Evolutionary conservation across 2,329 filamentous ascomycete genomes (phyloP), one percentile per base, ranked within the genome.

Genomic region (Trichoderma sp.): DNA sequence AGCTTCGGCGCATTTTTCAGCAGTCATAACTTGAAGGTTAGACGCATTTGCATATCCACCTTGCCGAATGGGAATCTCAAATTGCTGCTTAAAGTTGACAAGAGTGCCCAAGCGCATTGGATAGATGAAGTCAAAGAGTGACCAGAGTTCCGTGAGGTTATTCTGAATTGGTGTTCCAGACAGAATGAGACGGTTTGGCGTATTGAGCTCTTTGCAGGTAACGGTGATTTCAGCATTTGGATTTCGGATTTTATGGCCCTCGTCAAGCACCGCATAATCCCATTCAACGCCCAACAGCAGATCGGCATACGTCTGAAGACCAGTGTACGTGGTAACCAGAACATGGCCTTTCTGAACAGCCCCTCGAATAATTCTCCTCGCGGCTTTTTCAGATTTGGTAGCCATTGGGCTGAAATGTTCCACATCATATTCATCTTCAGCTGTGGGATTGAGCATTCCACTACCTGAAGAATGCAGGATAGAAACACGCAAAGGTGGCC

Each of bases 131-230:
- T 99, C 97, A 81, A 99, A 98, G 0, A 99, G 86, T 0, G 96
- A 98, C 96, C 97, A 99, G 0, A 99, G 87, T 82, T 99, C 97
- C 0, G 93, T 93, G 31, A 99, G 85, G 77, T 98, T 98, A 83
- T 99, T 99, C 83, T 99, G 97, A 88, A 99, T 97, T 0, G 97
- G 97, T 0, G 97, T 99, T 6, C 97, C 97, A 0, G 97, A 98
- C 1, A 99, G 87, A 76, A 99, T 98, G 77, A 98, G 89, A 27
- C 97, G 91, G 80, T 98, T 97, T 0, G 94, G 90, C 0, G 97
- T 99, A 41, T 93, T 92, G 12, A 99, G 86, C 83, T 98, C 94
- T 82, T 99, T 99, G 88, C 95, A 98, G 78, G 95, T 94, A 71
- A 98, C 94, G 0, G 97, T 98, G 78, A 99, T 97, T 7, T 94